Conservation (phyloP, 495 filamentous ascomycete species). For the Rhypophila decipiens region DNA sequence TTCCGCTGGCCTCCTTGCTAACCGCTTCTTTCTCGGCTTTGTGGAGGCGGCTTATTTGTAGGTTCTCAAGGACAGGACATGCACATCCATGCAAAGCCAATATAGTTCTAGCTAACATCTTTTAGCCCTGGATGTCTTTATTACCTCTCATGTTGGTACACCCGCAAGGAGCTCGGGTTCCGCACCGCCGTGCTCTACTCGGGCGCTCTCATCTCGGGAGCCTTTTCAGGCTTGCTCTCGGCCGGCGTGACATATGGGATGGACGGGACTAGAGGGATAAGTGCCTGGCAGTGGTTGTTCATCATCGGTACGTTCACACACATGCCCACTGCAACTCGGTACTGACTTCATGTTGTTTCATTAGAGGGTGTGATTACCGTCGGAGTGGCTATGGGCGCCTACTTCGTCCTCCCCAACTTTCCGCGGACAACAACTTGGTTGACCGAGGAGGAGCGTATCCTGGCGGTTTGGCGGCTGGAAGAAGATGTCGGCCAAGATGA, state of each 20-base stretch:
- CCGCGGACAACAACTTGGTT: conserved; percentile 73
- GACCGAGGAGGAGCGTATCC: conserved; percentile 57
- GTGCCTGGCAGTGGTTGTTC: conserved; percentile 63
- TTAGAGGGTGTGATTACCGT: conserved; percentile 54
- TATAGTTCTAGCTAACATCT: not conserved
- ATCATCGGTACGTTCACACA: conserved; percentile 46
- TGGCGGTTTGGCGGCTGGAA: conserved; percentile 63
- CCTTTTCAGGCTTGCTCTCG: conserved; percentile 58
- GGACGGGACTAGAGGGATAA: conserved; percentile 38
- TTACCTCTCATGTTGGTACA: conserved; percentile 57
- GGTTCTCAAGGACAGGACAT: not conserved
- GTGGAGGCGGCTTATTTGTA: conserved; percentile 47
- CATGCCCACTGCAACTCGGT: too few relatives aligned
- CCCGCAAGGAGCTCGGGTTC: conserved; percentile 48
- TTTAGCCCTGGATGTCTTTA: conserved; percentile 42
- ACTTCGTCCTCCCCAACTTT: conserved; percentile 69
- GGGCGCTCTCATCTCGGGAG: conserved; percentile 55
- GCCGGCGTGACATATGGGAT: conserved; percentile 48
- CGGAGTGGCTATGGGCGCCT: conserved; percentile 38
- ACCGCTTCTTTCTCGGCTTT: conserved; percentile 68
- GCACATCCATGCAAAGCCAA: too few relatives aligned
- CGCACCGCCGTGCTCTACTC: conserved; percentile 57
- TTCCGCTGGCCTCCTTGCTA: conserved; percentile 55
- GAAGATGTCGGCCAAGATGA: conserved; percentile 79
- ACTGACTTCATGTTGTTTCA: too few relatives aligned